Base-by-base conservation (phyloP, 2,329 filamentous ascomycete species). In the Capronia coronata region DNA sequence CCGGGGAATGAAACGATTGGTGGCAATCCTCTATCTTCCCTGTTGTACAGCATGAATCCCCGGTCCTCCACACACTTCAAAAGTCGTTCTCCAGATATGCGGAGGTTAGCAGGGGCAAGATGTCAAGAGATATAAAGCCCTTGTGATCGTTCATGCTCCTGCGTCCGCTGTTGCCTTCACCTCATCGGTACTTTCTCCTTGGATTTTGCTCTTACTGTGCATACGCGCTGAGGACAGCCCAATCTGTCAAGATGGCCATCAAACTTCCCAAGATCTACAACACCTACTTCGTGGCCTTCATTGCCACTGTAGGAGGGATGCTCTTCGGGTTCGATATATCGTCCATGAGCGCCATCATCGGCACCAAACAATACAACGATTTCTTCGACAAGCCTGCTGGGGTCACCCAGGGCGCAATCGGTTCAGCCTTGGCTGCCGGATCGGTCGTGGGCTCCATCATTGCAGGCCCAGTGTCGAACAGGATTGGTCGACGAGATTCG, bases 281-380 rank as follows among this genome's bases (percentile, higher is more conserved):
- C 65, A 68, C 71, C 51, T 75, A 76, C 61, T 75, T 78, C 54
- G 65, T 78, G 48, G 75, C 74, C 16, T 63, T 72, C 39, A 68
- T 78, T 43, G 70, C 75, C 48, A 78, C 75, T 0, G 66, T 77
- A 32, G 75, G 75, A 35, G 75, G 74, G 16, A 71, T 72, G 68
- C 64, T 75, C n/a, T 78, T 78, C 51, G 76, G 76, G 46, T 78
- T 79, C 58, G 76, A 79, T 61, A 77, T 78, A 51, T 73, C 71
- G 5, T 76, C 73, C 3, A 77, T 78, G 72, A 71, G 67, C 42
- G 75, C 74, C 35, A 75, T 76, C 54, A 71, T 78, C 42, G 71
- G 70, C 30, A 75, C 74, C 0, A 40, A 66, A 1, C 74, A 77
- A 59, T 77, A 77, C 58, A 63, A 69, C 23, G 60, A 66, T 3